Conservation (phyloP, 148 eudicot species). For the Agrostemma githago region DNA sequence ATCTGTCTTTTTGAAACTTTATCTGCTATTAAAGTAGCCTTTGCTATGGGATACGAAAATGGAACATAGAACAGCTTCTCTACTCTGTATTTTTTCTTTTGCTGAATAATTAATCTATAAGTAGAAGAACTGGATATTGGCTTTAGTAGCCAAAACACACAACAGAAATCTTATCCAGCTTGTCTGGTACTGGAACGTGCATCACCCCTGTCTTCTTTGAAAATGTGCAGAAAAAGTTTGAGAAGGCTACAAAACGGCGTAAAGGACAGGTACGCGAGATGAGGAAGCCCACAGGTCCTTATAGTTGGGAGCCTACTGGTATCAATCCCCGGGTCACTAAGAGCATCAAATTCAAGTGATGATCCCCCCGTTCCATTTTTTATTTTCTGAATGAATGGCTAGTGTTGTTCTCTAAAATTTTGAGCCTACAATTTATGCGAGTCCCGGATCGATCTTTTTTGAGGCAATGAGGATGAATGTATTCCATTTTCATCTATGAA, state of each 20-base stretch:
- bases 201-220: neutral
- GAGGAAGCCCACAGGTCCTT: constrained; percentile 40
- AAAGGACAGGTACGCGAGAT: constrained; percentile 63
- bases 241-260: constrained; percentile 36
- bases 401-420: neutral
- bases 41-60: neutral
- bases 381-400: neutral
- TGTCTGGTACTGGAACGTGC: neutral
- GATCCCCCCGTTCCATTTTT: neutral
- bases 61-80: neutral
- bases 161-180: neutral
- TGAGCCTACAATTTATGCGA: neutral
- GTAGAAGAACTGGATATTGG: no score
- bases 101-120: no score
- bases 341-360: constrained; percentile 48
- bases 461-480: neutral
- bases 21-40: neutral
- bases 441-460: neutral
- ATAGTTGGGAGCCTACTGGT: constrained; percentile 67
- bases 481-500: neutral
- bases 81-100: neutral
- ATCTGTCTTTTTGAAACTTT: neutral
- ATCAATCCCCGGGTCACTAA: constrained; percentile 55
- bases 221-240: constrained; percentile 44
- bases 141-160: no score